Evolutionary conservation across 1,284 basidiomycete species (phyloP), one percentile per base, ranked within the genome.

Genomic region (Moesziomyces antarcticus): DNA sequence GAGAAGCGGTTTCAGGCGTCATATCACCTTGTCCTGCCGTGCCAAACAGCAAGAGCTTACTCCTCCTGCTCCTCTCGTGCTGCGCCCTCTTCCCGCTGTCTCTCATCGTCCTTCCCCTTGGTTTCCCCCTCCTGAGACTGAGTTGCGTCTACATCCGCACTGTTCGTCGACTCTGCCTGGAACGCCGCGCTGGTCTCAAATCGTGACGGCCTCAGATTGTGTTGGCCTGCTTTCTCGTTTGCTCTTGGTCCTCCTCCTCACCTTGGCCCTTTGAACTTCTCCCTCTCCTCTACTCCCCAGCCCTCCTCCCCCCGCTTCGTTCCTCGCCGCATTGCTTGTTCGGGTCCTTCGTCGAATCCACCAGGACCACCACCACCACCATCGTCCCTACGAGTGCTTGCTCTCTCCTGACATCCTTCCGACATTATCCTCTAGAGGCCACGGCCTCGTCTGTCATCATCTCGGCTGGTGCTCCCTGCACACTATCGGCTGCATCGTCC

Each of bases 391-490:
- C 45, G 47, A 45, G 37, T 24, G 35, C 24, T 5, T 43, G 27
- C 25, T 47, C n/a, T 37, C 20, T 20, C 43, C 46, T 3, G 30
- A 25, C 41, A 35, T 18, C 9, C 22, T 25, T 27, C 27, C 40
- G 33, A 22, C 22, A 30, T 37, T 30, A 5, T 27, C 40, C 20
- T 40, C 40, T 20, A 22, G 45, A 46, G 49, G 30, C 37, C 25
- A 20, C 33, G 43, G 41, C 48, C 46, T 50, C 37, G 48, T 27
- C 42, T 25, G 11, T 43, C 53, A 50, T 40, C 50, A 50, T 53
- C 54, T 52, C 60, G 60, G 51, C 56, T 43, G 56, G 66, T 63
- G 60, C 56, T 27, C n/a, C 25, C 25, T 9, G 66, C 55, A 62
- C 55, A 44, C 30, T n/a, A 2, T n/a, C 55, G 46, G 59, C 55